These are phyloP conservation scores for Zoysia matrella DNA, from an alignment of 202 grass and related monocot species.

Conservation along the genomic window DNA sequence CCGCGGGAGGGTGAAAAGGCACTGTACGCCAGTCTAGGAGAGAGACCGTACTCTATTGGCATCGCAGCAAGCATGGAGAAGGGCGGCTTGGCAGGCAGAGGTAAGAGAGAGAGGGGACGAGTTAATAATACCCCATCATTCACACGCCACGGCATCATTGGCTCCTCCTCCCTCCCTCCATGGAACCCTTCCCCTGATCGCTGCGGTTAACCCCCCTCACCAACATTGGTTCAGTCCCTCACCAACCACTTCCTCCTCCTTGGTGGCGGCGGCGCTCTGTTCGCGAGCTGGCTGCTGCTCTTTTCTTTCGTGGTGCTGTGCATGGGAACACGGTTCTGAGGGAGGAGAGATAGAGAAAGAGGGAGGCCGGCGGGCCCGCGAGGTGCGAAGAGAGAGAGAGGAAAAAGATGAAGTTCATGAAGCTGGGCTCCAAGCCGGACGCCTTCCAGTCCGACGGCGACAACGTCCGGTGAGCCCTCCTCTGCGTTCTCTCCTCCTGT, in stretches of 20 bases:
- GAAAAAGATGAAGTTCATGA: constrained; percentile 96
- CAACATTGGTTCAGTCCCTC: not conserved
- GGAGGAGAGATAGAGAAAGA: not conserved
- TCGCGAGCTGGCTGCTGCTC: constrained; percentile 12
- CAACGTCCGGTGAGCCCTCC: constrained; percentile 64
- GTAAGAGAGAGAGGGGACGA: constrained; percentile 1
- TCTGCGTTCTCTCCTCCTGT: too few relatives aligned
- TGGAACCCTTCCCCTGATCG: constrained; percentile 35
- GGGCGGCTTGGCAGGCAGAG: constrained; percentile 55
- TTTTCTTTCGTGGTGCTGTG: constrained; percentile 13
- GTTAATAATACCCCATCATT: constrained; percentile 73
- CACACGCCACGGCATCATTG: constrained; percentile 60
- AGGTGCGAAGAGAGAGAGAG: not conserved
- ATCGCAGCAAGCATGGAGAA: constrained; percentile 42
- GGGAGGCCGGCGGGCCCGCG: not conserved
- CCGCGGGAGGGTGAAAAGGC: constrained; percentile 18
- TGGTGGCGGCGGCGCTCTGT: constrained; percentile 1
- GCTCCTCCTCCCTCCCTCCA: not conserved
- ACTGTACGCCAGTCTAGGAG: constrained; percentile 8
- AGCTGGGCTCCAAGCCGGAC: constrained; percentile 95
- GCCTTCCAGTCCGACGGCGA: constrained; percentile 81
- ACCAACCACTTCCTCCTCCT: not conserved
- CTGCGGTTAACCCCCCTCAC: constrained; percentile 35
- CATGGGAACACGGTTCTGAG: constrained; percentile 42
- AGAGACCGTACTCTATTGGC: constrained; percentile 18